Percentiles rank a stretch among this genome's conserved stretches.
phyloP scores from a whole-genome alignment of 2,329 filamentous ascomycete genomes.

The Metarhizium rileyi region DNA sequence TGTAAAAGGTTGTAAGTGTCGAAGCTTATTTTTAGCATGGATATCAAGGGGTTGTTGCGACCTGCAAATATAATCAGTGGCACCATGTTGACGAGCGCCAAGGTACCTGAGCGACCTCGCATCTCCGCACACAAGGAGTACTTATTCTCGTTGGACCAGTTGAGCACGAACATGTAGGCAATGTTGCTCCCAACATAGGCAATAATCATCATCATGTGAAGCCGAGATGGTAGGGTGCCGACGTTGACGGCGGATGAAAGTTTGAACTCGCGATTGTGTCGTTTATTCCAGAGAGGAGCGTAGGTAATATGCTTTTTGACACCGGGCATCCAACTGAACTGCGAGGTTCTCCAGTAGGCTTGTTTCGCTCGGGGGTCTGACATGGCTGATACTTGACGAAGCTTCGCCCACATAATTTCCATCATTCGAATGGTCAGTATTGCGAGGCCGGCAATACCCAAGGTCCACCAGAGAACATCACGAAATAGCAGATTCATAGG shows the following conservation, averaged over 20 bases:
- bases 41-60: constrained; percentile 87
- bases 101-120: constrained; percentile 73
- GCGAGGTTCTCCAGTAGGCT: constrained; percentile 47
- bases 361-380: constrained; percentile 40
- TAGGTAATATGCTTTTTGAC: constrained; percentile 52
- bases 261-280: constrained; percentile 58
- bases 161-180: constrained; percentile 50
- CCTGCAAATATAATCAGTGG: constrained; percentile 81
- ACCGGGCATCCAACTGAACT: constrained; percentile 50
- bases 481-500: constrained; percentile 46
- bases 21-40: constrained; percentile 76
- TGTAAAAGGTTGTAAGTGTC: constrained; percentile 80
- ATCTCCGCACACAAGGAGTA: constrained; percentile 68
- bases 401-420: constrained; percentile 44
- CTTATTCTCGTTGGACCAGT: constrained; percentile 48
- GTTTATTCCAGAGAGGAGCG: constrained; percentile 53
- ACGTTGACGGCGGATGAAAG: constrained; percentile 50
- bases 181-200: constrained; percentile 52
- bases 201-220: constrained; percentile 48
- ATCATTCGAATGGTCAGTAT: constrained; percentile 44
- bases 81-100: constrained; percentile 84
- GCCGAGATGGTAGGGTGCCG: constrained; percentile 54
- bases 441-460: constrained; percentile 45
- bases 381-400: constrained; percentile 53
- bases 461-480: constrained; percentile 49